Percentiles rank a stretch among this genome's conserved stretches.
Conservation (phyloP, 2,329 filamentous ascomycete genomes). For the Neofusicoccum ribis region DNA sequence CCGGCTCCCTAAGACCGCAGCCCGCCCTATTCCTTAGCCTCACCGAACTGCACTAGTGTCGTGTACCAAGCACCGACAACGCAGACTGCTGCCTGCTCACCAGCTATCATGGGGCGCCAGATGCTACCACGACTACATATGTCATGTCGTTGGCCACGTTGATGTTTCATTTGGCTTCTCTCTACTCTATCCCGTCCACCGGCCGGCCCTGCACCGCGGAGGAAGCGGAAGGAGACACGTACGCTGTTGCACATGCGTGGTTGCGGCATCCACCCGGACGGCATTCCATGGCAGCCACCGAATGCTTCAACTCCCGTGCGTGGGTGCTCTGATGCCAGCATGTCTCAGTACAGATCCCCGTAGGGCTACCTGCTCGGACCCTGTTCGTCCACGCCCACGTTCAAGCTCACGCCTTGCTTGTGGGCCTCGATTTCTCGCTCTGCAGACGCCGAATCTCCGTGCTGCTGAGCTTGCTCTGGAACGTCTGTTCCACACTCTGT, state of each 20-base stretch:
- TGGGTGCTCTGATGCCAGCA: no score
- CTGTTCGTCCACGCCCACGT: no score
- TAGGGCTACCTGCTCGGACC: no score
- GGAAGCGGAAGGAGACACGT: slow-evolving; percentile 13
- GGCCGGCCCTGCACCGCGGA: neutral
- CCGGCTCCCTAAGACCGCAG: neutral
- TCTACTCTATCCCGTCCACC: neutral
- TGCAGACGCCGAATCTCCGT: slow-evolving; percentile 67
- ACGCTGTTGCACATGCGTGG: neutral
- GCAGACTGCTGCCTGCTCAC: neutral
- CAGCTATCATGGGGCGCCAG: neutral
- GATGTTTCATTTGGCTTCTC: neutral
- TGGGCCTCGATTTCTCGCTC: slow-evolving; percentile 17
- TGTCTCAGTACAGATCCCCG: no score
- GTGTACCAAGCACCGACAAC: neutral
- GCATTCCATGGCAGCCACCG: neutral
- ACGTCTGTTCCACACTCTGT: slow-evolving; percentile 55
- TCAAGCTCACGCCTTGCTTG: neutral
- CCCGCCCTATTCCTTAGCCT: slow-evolving; percentile 1
- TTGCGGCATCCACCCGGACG: neutral
- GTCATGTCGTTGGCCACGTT: slow-evolving; percentile 7
- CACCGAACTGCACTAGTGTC: neutral
- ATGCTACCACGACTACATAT: neutral
- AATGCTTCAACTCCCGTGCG: no score
- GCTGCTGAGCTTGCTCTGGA: slow-evolving; percentile 86